These are phyloP conservation scores for Candida verbasci DNA, from an alignment of 805 yeast genomes.

Conservation along the genomic window DNA sequence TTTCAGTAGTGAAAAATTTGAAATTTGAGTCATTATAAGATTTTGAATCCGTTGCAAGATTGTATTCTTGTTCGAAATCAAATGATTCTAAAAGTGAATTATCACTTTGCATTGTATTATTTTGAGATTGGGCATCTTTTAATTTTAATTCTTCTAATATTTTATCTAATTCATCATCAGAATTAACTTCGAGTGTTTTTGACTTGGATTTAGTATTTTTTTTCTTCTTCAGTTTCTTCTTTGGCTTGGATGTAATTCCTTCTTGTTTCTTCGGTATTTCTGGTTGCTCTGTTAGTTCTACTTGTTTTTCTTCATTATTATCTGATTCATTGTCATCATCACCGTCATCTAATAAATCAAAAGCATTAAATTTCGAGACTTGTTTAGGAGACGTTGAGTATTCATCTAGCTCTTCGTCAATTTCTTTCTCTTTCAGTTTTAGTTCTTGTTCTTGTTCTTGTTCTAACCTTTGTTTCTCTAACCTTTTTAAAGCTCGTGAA, in stretches of 20 bases:
- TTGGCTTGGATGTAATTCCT: conserved; percentile 11
- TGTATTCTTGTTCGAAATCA: conserved; percentile 23
- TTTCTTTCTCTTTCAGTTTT: conserved; percentile 4
- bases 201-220: conserved; percentile 10
- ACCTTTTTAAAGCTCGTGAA: conserved; percentile 44
- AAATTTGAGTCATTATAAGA: conserved; percentile 41
- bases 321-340: conserved; percentile 20
- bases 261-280: not conserved
- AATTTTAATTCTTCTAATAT: conserved; percentile 41
- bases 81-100: conserved; percentile 17
- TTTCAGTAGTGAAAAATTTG: conserved; percentile 42
- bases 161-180: conserved; percentile 58
- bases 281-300: conserved; percentile 9
- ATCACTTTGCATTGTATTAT: conserved; percentile 14
- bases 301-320: conserved; percentile 11
- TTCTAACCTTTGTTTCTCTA: conserved; percentile 30
- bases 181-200: conserved; percentile 18
- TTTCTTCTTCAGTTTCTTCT: conserved; percentile 12
- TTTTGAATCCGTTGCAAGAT: conserved; percentile 21
- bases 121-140: conserved; percentile 15
- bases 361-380: conserved; percentile 35
- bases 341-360: conserved; percentile 37
- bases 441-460: conserved; percentile 8
- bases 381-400: conserved; percentile 5
- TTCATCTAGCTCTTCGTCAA: conserved; percentile 7